These are phyloP conservation scores for Cucurbita maxima DNA, from an alignment of 306 rosid genomes.

Conservation along the genomic window DNA sequence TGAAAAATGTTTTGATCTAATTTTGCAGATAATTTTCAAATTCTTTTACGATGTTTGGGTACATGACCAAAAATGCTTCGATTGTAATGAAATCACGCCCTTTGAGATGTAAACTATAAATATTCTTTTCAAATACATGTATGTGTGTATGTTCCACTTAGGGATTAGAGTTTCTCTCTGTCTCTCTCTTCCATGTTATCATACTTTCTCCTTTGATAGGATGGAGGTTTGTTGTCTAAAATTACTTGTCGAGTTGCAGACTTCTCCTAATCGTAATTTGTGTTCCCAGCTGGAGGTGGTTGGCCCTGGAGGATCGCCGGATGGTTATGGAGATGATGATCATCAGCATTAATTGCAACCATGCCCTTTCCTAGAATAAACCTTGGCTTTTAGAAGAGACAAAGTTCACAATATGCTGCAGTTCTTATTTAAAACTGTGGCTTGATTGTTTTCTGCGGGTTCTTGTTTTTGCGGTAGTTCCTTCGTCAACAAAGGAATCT, in stretches of 20 bases:
- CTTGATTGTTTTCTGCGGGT: not conserved
- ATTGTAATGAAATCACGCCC: not conserved
- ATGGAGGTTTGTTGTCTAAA: not conserved
- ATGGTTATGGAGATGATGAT: slow-evolving; percentile 21
- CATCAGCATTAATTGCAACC: slow-evolving; percentile 19
- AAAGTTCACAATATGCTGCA: not conserved
- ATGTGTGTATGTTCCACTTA: no score
- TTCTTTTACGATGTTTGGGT: not conserved
- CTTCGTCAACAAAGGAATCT: slow-evolving; percentile 1
- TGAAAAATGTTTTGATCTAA: not conserved
- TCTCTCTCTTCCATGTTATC: not conserved
- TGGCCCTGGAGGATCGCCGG: slow-evolving; percentile 33
- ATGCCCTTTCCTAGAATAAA: not conserved
- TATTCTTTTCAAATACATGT: no score
- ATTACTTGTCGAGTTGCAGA: not conserved
- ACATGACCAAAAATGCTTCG: not conserved
- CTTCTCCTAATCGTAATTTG: not conserved
- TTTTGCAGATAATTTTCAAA: not conserved
- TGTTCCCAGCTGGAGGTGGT: slow-evolving; percentile 26
- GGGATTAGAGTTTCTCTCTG: not conserved
- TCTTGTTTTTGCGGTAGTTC: slow-evolving; percentile 7
- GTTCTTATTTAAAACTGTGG: slow-evolving; percentile 2
- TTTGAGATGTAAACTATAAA: not conserved
- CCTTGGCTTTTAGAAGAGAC: not conserved
- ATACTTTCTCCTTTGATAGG: not conserved